Evolutionary conservation across 805 yeast genomes (phyloP).

Genomic region (Yarrowia sp.): DNA sequence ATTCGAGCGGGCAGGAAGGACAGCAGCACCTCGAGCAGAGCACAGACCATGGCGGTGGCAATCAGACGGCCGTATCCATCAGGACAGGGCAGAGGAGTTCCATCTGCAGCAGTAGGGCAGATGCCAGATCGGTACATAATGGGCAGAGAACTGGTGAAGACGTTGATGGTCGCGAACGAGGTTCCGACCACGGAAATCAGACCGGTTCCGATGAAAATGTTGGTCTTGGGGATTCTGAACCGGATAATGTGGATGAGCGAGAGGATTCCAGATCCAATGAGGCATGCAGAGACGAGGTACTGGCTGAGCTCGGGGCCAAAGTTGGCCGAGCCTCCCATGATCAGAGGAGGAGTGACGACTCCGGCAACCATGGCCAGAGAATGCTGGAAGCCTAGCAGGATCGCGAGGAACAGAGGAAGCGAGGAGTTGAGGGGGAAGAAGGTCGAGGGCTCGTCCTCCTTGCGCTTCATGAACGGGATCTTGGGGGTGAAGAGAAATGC

Average conservation of each 20-base stretch:
- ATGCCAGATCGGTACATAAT: slow-evolving; percentile 71
- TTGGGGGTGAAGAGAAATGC: slow-evolving; percentile 75
- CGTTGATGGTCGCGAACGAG: slow-evolving; percentile 82
- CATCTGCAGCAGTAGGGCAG: slow-evolving; percentile 58
- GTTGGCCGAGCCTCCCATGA: slow-evolving; percentile 64
- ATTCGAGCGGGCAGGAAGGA: slow-evolving; percentile 75
- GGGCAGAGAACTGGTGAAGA: slow-evolving; percentile 73
- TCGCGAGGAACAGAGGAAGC: slow-evolving; percentile 75
- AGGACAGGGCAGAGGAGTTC: slow-evolving; percentile 73
- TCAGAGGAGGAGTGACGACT: slow-evolving; percentile 76
- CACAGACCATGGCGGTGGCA: slow-evolving; percentile 75
- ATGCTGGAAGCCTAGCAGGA: slow-evolving; percentile 82
- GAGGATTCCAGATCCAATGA: slow-evolving; percentile 68
- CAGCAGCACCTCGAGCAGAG: slow-evolving; percentile 65
- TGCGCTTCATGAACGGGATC: slow-evolving; percentile 59
- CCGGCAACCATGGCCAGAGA: slow-evolving; percentile 93
- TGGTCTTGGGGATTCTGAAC: slow-evolving; percentile 69
- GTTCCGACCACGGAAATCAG: slow-evolving; percentile 87
- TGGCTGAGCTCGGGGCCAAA: slow-evolving; percentile 51
- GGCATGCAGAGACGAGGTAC: slow-evolving; percentile 67
- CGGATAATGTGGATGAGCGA: slow-evolving; percentile 77
- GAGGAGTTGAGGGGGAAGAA: slow-evolving; percentile 78
- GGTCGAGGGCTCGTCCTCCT: slow-evolving; percentile 58
- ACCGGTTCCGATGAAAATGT: slow-evolving; percentile 83
- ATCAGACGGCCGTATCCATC: slow-evolving; percentile 83